These are phyloP conservation scores for Starmerella floricola DNA, from an alignment of 805 yeast genomes.

Conservation along the genomic window DNA sequence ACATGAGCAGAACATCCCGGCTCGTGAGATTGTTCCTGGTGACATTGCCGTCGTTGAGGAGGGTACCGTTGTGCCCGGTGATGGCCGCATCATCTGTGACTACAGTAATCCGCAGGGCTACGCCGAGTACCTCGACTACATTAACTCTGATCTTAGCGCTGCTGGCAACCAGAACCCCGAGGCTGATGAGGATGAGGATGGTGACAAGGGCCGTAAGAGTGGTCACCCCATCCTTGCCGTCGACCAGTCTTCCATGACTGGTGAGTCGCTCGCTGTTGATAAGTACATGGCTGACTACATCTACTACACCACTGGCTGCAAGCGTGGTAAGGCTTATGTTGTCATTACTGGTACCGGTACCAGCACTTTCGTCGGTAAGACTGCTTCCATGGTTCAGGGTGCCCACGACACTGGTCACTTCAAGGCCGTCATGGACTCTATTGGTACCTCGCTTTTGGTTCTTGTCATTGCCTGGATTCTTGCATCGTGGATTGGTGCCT, in stretches of 20 bases:
- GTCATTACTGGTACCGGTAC: constrained; percentile 90
- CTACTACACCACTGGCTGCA: constrained; percentile 90
- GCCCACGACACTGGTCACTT: constrained; percentile 96
- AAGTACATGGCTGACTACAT: constrained; percentile 80
- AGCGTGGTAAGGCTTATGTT: constrained; percentile 93
- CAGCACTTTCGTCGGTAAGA: constrained; percentile 91
- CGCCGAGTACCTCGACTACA: constrained; percentile 31
- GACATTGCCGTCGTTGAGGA: constrained; percentile 85
- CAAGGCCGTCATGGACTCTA: constrained; percentile 94
- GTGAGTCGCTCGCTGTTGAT: constrained; percentile 95
- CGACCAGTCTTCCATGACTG: constrained; percentile 94
- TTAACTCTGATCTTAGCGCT: constrained; percentile 28
- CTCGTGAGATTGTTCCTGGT: constrained; percentile 89
- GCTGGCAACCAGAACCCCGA: constrained; percentile 22
- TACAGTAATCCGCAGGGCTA: constrained; percentile 32
- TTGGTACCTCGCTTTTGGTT: constrained; percentile 82
- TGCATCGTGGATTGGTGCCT: constrained; percentile 85
- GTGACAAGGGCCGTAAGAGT: constrained; percentile 54
- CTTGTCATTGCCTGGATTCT: constrained; percentile 75
- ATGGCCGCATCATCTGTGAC: constrained; percentile 54
- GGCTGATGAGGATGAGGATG: constrained; percentile 27
- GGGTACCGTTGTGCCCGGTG: constrained; percentile 87
- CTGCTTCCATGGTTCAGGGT: constrained; percentile 92
- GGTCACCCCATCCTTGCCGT: constrained; percentile 65
- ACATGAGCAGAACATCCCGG: constrained; percentile 57